Evolutionary conservation across 1,284 basidiomycete species (phyloP).

Genomic region (Ceratobasidium sp.): DNA sequence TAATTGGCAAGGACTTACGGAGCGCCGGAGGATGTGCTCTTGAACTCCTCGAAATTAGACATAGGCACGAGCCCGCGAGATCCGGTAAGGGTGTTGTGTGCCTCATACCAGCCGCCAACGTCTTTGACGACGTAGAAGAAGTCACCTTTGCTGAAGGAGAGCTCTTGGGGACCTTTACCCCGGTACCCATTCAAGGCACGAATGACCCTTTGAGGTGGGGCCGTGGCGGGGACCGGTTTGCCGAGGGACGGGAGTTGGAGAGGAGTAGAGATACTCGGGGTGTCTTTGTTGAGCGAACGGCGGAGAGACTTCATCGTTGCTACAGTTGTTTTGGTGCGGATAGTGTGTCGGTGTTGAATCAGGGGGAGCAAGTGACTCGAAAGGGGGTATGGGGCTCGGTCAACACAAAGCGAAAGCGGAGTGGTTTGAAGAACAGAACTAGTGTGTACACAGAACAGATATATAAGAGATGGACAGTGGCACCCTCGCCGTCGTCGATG

Average conservation of each 20-base stretch:
- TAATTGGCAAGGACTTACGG: slow-evolving; percentile 57
- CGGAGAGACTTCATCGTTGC: slow-evolving; percentile 83
- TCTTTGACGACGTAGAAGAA: slow-evolving; percentile 97
- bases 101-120: slow-evolving; percentile 68
- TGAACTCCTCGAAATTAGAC: slow-evolving; percentile 88
- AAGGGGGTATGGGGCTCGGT: not conserved
- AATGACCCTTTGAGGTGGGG: slow-evolving; percentile 96
- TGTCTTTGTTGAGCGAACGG: slow-evolving; percentile 83
- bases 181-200: slow-evolving; percentile 81
- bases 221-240: slow-evolving; percentile 75
- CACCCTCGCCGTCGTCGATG: slow-evolving; percentile 6
- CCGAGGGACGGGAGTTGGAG: slow-evolving; percentile 63
- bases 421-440: slow-evolving; percentile 5
- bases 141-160: slow-evolving; percentile 94
- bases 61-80: slow-evolving; percentile 93
- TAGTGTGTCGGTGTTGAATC: not conserved
- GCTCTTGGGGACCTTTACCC: slow-evolving; percentile 84
- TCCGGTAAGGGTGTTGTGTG: slow-evolving; percentile 91
- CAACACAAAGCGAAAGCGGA: slow-evolving; percentile 17
- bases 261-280: slow-evolving; percentile 69
- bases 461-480: not conserved
- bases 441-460: slow-evolving; percentile 15
- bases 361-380: slow-evolving; percentile 5
- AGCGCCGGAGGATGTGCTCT: slow-evolving; percentile 69
- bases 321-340: not conserved